Evolutionary conservation across 2,329 filamentous ascomycete genomes (phyloP), one percentile per base, ranked within the genome.

Genomic region (Neoascochyta sp.): DNA sequence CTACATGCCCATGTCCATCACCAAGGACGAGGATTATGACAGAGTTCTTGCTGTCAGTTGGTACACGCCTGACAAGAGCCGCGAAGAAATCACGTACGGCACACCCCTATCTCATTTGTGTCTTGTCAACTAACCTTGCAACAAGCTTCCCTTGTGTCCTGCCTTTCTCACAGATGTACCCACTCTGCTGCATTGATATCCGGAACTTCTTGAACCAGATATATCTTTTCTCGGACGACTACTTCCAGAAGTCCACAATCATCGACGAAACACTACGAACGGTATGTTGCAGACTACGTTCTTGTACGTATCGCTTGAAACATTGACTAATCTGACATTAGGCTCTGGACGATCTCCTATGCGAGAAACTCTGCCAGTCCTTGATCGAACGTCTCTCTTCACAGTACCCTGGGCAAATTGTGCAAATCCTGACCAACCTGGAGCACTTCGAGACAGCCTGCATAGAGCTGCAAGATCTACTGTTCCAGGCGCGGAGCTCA

Each of bases 1-100:
- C 63, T 98, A 98, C 64, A 98, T 98, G 90, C 93, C 92, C 3
- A 96, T 98, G 92, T 86, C 87, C 2, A 94, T 96, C 60, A 86
- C 88, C 52, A 88, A 83, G 12, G 66, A 75, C 10, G 89, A 95
- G 50, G 89, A 96, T 54, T 96, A 94, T 57, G 86, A 93, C 52
- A 95, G 95, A 54, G 90, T 98, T 19, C 78, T 95, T 43, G 92
- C 88, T 40, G 88, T 96, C 38, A 94, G 85, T 66, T 98, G 90
- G 90, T 96, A 95, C 61, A 82, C 78, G 1, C 89, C 89, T 23
- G 87, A 94, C 17, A 87, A 85, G 49, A 68, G 80, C 11, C 67
- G 76, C 16, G 80, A 89, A 38, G 79, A 92, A 47, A 75, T 95
- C 50, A 80, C 74, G 76, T 89, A 73, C 44, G 76, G 69, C 32